phyloP scores from a whole-genome alignment of 1,284 basidiomycete species.

The Leccinum solheimii region DNA sequence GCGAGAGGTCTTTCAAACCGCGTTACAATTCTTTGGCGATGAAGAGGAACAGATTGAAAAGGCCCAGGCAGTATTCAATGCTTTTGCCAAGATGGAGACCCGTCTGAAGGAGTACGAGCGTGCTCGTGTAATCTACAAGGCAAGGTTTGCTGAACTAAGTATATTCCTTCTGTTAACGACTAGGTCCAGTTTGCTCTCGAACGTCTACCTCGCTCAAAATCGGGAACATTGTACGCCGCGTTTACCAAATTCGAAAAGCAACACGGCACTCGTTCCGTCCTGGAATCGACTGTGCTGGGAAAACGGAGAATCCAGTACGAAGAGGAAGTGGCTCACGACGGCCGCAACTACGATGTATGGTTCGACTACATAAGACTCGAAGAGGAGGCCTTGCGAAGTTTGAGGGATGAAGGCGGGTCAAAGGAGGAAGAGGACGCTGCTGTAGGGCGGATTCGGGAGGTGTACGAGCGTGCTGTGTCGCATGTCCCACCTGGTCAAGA shows the following conservation, averaged over 20 bases:
- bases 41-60: slow-evolving; percentile 97
- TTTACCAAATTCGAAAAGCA: slow-evolving; percentile 99
- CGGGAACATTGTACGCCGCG: slow-evolving; percentile 79
- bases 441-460: slow-evolving; percentile 75
- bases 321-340: slow-evolving; percentile 86
- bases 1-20: slow-evolving; percentile 95
- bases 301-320: slow-evolving; percentile 98
- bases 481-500: slow-evolving; percentile 90
- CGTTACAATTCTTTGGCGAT: slow-evolving; percentile 96
- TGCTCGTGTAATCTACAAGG: slow-evolving; percentile 96
- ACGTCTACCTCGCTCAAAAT: slow-evolving; percentile 88
- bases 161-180: slow-evolving; percentile 2
- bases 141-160: slow-evolving; percentile 28
- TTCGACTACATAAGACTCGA: slow-evolving; percentile 95
- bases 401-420: slow-evolving; percentile 74
- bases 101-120: slow-evolving; percentile 95
- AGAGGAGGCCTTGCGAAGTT: slow-evolving; percentile 80
- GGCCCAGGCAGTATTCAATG: slow-evolving; percentile 93
- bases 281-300: slow-evolving; percentile 93
- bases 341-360: slow-evolving; percentile 97
- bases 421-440: slow-evolving; percentile 64
- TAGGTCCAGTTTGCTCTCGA: slow-evolving; percentile 81
- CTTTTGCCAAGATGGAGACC: slow-evolving; percentile 98
- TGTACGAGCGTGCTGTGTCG: slow-evolving; percentile 96
- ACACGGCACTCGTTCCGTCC: slow-evolving; percentile 84